Conservation (phyloP, 2,329 filamentous ascomycete genomes). For the Fusarium nygamai region DNA sequence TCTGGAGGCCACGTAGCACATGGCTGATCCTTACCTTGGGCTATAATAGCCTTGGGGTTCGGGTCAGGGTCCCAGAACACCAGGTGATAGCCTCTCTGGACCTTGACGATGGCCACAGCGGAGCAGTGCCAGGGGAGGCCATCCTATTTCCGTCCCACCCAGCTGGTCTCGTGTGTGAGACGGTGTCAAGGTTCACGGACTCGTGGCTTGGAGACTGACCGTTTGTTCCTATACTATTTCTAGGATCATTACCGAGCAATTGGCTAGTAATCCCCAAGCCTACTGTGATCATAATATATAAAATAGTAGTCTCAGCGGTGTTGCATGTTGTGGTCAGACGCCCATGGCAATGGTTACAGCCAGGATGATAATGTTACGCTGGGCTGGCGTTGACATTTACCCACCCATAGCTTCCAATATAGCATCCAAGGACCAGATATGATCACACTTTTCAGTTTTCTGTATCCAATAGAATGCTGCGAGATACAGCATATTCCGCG, state of each 20-base stretch:
- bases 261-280: not conserved
- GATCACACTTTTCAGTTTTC: not conserved
- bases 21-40: no score
- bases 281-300: not conserved
- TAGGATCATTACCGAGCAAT: not conserved
- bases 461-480: not conserved
- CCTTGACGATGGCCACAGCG: no score
- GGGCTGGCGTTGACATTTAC: not conserved
- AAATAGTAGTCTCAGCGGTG: not conserved
- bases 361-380: not conserved
- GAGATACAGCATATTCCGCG: not conserved
- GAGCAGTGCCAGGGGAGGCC: no score
- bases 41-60: no score
- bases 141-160: no score
- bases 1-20: no score
- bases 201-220: not conserved
- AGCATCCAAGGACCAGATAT: not conserved
- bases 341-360: accelerated
- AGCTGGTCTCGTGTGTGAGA: not conserved
- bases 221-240: not conserved
- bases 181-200: not conserved
- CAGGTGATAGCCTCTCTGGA: no score
- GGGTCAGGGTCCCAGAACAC: no score
- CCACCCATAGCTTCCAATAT: not conserved
- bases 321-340: not conserved